Conservation (phyloP, 257 asterid genomes). For the Nicotiana tabacum region DNA sequence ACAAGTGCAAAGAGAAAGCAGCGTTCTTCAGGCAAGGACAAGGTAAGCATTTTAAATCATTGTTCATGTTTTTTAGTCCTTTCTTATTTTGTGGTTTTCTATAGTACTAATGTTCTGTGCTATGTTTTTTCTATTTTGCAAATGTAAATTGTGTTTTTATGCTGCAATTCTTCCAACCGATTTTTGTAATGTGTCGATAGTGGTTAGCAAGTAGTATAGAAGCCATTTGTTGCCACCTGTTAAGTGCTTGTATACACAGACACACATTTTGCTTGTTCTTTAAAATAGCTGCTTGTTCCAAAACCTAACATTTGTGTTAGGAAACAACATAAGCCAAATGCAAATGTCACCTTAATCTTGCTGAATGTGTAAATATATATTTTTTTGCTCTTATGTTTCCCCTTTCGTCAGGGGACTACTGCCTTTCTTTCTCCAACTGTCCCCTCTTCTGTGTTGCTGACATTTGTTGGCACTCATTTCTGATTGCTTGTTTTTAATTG, state of each 20-base stretch:
- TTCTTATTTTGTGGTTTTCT: neutral
- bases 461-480: neutral
- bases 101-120: neutral
- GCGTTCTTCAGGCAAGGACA: constrained; percentile 48
- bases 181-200: neutral
- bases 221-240: neutral
- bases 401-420: neutral
- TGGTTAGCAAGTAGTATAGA: neutral
- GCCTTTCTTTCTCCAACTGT: neutral
- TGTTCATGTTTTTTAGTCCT: neutral
- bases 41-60: constrained; percentile 26
- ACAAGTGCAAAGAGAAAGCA: constrained; percentile 62
- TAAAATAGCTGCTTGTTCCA: neutral
- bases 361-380: neutral
- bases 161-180: neutral
- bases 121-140: neutral
- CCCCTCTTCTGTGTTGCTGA: neutral
- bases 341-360: neutral
- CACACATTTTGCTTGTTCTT: neutral
- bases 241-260: neutral
- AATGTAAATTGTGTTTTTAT: neutral
- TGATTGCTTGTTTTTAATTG: neutral
- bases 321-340: neutral
- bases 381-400: neutral
- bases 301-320: neutral